Evolutionary conservation across 176 grass and related monocot species (phyloP).

Genomic region (Tillandsia fasciculata): DNA sequence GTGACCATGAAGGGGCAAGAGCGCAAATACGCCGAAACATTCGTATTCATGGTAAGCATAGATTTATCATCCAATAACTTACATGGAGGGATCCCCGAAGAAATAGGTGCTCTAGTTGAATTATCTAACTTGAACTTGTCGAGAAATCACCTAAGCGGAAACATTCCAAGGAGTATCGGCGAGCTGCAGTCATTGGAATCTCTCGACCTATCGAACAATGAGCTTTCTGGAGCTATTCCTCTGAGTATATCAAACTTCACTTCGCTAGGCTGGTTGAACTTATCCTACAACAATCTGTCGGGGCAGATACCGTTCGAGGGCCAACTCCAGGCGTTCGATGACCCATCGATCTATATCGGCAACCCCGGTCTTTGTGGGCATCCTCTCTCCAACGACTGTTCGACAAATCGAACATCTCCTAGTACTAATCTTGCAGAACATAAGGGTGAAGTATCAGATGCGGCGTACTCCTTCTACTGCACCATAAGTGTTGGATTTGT

Average conservation of each 20-base stretch:
- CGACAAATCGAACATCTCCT: not conserved
- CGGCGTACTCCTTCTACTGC: conserved; percentile 1
- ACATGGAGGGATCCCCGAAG: conserved; percentile 18
- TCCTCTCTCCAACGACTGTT: conserved; percentile 18
- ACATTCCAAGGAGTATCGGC: conserved; percentile 21
- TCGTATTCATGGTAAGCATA: not conserved
- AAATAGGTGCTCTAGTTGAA: conserved; percentile 1
- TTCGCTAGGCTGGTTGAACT: conserved; percentile 4
- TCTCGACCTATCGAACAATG: conserved; percentile 28
- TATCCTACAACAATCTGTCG: conserved; percentile 34
- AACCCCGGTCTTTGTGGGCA: conserved; percentile 23
- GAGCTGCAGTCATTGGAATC: conserved; percentile 5
- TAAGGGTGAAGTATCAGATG: too few species aligned
- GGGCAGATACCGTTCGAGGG: conserved; percentile 15
- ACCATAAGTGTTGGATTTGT: conserved; percentile 12
- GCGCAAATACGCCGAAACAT: not conserved
- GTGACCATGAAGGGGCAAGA: conserved; percentile 3
- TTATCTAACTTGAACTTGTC: conserved; percentile 25
- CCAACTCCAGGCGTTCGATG: conserved; percentile 14
- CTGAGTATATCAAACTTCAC: conserved; percentile 1
- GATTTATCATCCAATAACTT: conserved; percentile 28
- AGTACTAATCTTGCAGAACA: not conserved
- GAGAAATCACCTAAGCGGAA: conserved; percentile 12
- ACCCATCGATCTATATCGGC: conserved; percentile 1
- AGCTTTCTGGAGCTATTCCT: conserved; percentile 22